These are phyloP conservation scores for Ophiostoma novo-ulmi DNA, from an alignment of 2,329 filamentous ascomycete species.

Conservation along the genomic window DNA sequence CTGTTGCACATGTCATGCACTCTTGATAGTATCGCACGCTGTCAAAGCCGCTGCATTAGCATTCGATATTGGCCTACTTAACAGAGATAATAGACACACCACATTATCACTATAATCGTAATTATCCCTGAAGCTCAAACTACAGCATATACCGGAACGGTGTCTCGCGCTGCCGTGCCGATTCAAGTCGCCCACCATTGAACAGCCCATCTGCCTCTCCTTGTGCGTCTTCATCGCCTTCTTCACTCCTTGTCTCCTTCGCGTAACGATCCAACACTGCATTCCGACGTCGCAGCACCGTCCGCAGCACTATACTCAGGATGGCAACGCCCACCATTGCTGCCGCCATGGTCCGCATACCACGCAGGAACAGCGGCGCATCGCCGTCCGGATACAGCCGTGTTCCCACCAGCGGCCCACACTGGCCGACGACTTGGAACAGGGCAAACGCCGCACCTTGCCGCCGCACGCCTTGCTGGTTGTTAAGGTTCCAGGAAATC, in stretches of 20 bases:
- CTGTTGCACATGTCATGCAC: background rate
- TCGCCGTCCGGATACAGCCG: slow-evolving; percentile 58
- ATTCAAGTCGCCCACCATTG: background rate
- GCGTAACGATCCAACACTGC: slow-evolving; percentile 38
- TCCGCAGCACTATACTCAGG: slow-evolving; percentile 50
- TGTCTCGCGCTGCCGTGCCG: background rate
- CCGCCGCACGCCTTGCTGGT: slow-evolving; percentile 63
- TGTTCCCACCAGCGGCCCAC: slow-evolving; percentile 66
- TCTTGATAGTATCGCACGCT: background rate
- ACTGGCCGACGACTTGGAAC: slow-evolving; percentile 75
- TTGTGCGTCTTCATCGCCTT: slow-evolving; percentile 13
- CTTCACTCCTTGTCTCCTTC: slow-evolving; percentile 25
- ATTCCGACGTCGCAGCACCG: slow-evolving; percentile 51
- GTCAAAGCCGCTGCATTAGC: no score
- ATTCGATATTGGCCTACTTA: no score
- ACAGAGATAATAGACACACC: no score
- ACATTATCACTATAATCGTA: no score
- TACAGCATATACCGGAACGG: slow-evolving; percentile 23
- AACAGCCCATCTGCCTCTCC: slow-evolving; percentile 19
- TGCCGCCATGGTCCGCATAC: slow-evolving; percentile 58
- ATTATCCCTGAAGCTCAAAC: background rate
- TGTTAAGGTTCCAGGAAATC: slow-evolving; percentile 86
- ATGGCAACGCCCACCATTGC: slow-evolving; percentile 59
- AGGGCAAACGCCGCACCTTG: slow-evolving; percentile 69
- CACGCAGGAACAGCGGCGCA: slow-evolving; percentile 56